Evolutionary conservation across 768 basidiomycete genomes (phyloP).

Genomic region (Psilocybe cyanescens): DNA sequence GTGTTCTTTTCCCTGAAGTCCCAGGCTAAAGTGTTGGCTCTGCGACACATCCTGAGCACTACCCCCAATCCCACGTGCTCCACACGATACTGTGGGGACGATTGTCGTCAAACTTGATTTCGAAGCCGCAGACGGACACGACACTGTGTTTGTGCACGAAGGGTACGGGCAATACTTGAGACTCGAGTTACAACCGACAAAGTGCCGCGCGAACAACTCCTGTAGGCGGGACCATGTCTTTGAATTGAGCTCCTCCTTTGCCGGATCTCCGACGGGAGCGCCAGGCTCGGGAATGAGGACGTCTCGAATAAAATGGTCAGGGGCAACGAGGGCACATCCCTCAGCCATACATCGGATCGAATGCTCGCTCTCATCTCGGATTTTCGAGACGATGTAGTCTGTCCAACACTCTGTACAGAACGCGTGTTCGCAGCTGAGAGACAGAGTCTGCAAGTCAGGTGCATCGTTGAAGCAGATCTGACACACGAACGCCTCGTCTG

Average conservation of each 20-base stretch:
- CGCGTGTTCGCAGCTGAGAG: constrained; percentile 81
- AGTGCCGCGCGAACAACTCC: constrained; percentile 88
- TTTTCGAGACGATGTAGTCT: constrained; percentile 78
- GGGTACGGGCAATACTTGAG: constrained; percentile 97
- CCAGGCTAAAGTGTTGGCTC: constrained; percentile 33
- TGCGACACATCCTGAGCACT: constrained; percentile 32
- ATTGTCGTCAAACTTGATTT: constrained; percentile 74
- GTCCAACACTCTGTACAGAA: constrained; percentile 89
- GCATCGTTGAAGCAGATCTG: constrained; percentile 92
- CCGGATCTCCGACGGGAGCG: constrained; percentile 25
- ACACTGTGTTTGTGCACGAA: constrained; percentile 91
- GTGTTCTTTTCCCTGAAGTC: constrained; percentile 54
- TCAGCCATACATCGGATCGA: constrained; percentile 81
- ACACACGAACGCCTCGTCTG: constrained; percentile 72
- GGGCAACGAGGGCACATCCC: constrained; percentile 65
- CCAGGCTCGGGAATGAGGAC: constrained; percentile 46
- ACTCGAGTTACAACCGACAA: constrained; percentile 79
- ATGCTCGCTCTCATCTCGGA: constrained; percentile 81
- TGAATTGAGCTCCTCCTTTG: constrained; percentile 43
- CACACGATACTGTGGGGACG: constrained; percentile 90
- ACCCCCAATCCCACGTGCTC: constrained; percentile 54
- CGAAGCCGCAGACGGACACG: constrained; percentile 80
- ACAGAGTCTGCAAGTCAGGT: constrained; percentile 57
- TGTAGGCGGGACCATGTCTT: constrained; percentile 74
- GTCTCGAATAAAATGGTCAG: constrained; percentile 63